Evolutionary conservation across 805 yeast genomes (phyloP).

Genomic region (Cyberlindnera veronae): DNA sequence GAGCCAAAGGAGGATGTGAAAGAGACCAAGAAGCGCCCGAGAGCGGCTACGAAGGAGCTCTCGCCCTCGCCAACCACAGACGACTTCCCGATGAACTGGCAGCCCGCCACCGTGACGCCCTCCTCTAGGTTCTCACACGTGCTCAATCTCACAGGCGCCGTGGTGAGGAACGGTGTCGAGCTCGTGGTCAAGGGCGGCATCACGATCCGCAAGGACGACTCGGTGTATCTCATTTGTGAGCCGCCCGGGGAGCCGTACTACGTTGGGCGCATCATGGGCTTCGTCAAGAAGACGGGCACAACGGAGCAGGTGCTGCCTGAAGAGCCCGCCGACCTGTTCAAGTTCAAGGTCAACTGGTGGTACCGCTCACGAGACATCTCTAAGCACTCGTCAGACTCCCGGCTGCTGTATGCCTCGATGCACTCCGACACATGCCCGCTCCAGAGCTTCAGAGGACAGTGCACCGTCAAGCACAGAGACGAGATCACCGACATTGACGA

Average conservation of each 20-base stretch:
- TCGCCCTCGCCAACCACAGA: slow-evolving; percentile 12
- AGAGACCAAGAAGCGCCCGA: slow-evolving; percentile 10
- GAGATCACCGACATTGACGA: slow-evolving; percentile 53
- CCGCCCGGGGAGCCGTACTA: slow-evolving; percentile 95
- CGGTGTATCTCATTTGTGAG: slow-evolving; percentile 79
- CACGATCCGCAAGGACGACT: slow-evolving; percentile 41
- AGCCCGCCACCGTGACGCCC: slow-evolving; percentile 17
- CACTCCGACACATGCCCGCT: slow-evolving; percentile 83
- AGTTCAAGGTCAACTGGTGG: slow-evolving; percentile 83
- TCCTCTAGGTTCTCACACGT: slow-evolving; percentile 31
- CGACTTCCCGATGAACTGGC: slow-evolving; percentile 25
- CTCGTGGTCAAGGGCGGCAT: slow-evolving; percentile 22
- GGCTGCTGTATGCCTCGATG: slow-evolving; percentile 79
- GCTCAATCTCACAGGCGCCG: slow-evolving; percentile 37
- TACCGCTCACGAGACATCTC: slow-evolving; percentile 85
- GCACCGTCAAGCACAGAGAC: slow-evolving; percentile 62
- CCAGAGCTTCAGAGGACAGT: slow-evolving; percentile 69
- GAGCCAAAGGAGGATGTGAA: not conserved
- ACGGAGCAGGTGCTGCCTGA: slow-evolving; percentile 23
- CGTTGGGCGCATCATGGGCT: slow-evolving; percentile 80
- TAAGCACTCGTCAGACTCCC: slow-evolving; percentile 61
- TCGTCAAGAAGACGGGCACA: slow-evolving; percentile 37
- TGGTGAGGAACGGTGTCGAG: slow-evolving; percentile 26
- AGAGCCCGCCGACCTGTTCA: slow-evolving; percentile 49
- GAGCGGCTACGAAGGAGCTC: slow-evolving; percentile 10